Percentiles rank a stretch among this genome's conserved stretches.
Evolutionary conservation across 805 yeast species (phyloP).

Genomic region (Yamadazyma olivae): DNA sequence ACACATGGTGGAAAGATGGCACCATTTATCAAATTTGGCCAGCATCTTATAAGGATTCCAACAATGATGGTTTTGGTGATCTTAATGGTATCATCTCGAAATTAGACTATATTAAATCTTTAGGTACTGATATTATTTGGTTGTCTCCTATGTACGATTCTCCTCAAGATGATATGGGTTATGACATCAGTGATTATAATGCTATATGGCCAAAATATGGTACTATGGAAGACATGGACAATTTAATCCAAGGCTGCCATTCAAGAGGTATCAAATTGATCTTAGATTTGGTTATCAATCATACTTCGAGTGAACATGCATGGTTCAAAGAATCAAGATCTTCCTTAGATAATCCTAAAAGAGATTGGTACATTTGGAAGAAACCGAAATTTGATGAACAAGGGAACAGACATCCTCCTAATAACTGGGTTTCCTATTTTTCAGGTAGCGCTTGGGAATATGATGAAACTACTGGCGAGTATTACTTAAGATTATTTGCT

Average conservation of each 20-base stretch:
- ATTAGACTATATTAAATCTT: constrained; percentile 47
- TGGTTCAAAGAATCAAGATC: constrained; percentile 59
- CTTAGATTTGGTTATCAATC: constrained; percentile 58
- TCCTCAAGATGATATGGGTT: constrained; percentile 64
- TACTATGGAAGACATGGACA: constrained; percentile 49
- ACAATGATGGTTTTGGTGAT: constrained; percentile 60
- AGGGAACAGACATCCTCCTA: constrained; percentile 54
- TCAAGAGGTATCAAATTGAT: constrained; percentile 49
- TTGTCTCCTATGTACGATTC: constrained; percentile 56
- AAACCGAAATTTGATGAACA: constrained; percentile 43
- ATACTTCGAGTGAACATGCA: constrained; percentile 51
- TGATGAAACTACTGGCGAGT: constrained; percentile 52
- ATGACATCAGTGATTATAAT: constrained; percentile 55
- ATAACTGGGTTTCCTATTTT: constrained; percentile 54
- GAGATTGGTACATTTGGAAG: constrained; percentile 64
- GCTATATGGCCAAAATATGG: constrained; percentile 52
- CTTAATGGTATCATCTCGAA: constrained; percentile 50
- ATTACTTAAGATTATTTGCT: constrained; percentile 54
- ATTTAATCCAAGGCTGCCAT: constrained; percentile 45
- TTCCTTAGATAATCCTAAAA: constrained; percentile 49
- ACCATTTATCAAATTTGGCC: constrained; percentile 60
- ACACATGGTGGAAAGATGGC: constrained; percentile 56
- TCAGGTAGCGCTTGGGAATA: constrained; percentile 57
- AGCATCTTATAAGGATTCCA: constrained; percentile 56
- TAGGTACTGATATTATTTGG: constrained; percentile 57